Base-by-base conservation (phyloP, 495 filamentous ascomycete genomes). In the Hypoxylon trugodes region DNA sequence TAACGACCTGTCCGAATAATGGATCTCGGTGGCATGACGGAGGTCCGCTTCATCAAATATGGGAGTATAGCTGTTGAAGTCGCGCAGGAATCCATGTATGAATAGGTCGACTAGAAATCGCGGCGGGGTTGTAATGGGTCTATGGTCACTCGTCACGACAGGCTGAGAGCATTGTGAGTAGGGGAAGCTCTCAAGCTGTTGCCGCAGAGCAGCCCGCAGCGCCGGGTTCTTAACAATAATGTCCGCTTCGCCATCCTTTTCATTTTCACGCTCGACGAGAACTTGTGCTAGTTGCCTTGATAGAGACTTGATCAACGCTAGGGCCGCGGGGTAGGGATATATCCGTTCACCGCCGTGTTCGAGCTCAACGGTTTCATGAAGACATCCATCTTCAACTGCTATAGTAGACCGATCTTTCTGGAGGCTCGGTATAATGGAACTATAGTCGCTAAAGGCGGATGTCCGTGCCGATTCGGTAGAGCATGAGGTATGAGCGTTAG, bases 41-140 rank as follows among this genome's bases (percentile, higher is more conserved):
- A 61, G 50, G 3, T n/a, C 10, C 1, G n/a, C 28, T 5, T 66
- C 63, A 9, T 66, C 45, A 37, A 61, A 66, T 19, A 66, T 66
- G 25, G 63, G 63, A 19, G 51, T 56, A 9, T 50, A 43, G 1
- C 41, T 47, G 13, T 66, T 66, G 15, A 60, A 35, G 25, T 65
- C 51, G 32, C 42, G 28, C 18, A 68, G 33, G 52, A 59, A 68
- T 13, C 52, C 43, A 33, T 60, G 35, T 21, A 65, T 45, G 18
- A 68, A 68, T 8, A 68, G 30, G n/a, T 59, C 42, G 2, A 55
- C 41, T 13, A 68, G 49, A 6, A 63, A 22, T 9, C 42, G 53
- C 3, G 59, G 59, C 4, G 58, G 65, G 8, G 59, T 46, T 0
- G 47, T 54, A n/a, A 68, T 22, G 15, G 65, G 47, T 4, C 25